Percentiles rank a stretch among this genome's conserved stretches.
Conservation (phyloP, 2,329 filamentous ascomycete species). For the Aspergillus aculeatinus region DNA sequence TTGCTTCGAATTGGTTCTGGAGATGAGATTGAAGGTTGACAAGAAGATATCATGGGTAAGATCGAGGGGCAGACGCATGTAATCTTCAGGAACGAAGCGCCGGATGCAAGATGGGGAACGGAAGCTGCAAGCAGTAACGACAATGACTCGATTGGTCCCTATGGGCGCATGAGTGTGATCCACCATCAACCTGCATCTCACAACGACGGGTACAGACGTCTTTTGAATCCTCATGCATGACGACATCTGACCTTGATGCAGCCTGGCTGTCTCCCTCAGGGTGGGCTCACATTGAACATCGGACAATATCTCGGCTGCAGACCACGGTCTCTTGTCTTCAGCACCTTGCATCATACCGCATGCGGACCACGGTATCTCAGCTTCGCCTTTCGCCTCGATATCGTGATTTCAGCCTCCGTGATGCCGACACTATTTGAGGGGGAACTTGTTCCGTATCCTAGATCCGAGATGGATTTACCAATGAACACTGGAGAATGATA, state of each 20-base stretch:
- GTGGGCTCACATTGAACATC: slow-evolving; percentile 19
- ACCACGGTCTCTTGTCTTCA: slow-evolving; percentile 2
- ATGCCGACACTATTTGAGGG: slow-evolving; percentile 10
- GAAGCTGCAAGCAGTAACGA: not conserved
- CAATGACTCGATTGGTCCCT: not conserved
- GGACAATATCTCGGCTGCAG: slow-evolving; percentile 12
- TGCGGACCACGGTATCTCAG: slow-evolving; percentile 11
- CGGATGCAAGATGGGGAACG: not conserved
- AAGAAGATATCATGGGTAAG: not conserved
- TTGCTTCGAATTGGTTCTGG: not conserved
- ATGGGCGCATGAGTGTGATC: slow-evolving; percentile 8
- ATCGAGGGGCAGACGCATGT: not conserved
- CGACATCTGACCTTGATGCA: slow-evolving; percentile 13
- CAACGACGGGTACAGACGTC: slow-evolving; percentile 12
- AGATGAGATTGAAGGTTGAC: not conserved
- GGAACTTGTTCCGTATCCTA: slow-evolving; percentile 12
- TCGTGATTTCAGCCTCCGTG: not conserved
- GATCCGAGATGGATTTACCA: slow-evolving; percentile 16
- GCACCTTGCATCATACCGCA: slow-evolving; percentile 12
- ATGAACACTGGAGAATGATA: slow-evolving; percentile 17
- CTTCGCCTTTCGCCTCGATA: slow-evolving; percentile 7
- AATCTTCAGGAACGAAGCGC: not conserved
- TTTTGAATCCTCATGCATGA: slow-evolving; percentile 22
- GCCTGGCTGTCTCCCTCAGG: slow-evolving; percentile 16
- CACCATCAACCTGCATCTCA: slow-evolving; percentile 7